Evolutionary conservation across 345 rosid species (phyloP), one percentile per base, ranked within the genome.

Genomic region (Eucalyptus curtisii): DNA sequence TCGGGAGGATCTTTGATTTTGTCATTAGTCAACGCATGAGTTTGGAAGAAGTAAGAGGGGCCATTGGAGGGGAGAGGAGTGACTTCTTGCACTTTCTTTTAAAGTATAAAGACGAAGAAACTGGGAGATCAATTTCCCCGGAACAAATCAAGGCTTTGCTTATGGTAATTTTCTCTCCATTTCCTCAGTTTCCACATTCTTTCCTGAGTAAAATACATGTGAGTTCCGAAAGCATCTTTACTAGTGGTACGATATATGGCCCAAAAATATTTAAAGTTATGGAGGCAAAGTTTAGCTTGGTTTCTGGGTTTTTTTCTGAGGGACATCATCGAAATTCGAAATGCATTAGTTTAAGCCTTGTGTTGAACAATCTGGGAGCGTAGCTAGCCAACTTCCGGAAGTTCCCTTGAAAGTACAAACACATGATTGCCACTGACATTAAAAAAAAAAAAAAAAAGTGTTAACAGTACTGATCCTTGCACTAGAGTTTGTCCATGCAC

Each of bases 101-200:
- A 52, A 86, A 92, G 22, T 89, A 90, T 17, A 88, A 91, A 88
- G 90, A 90, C 5, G 92, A 92, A 6, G 93, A 92, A 4, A 88
- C 86, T 68, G 90, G 86, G 16, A 68, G 3, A 66, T 50, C 86
- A 25, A 86, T 89, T 24, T 49, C 85, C 31, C 27, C n/a, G 31
- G 86, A 86, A 15, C 86, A 89, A 71, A 68, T 86, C 52, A 86
- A 86, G 88, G 90, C 88, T 53, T 79, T 89, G 59, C 86, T 89
- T 33, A 89, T 86, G 88, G 90, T 71, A 89, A 57, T 31, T 45
- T 30, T 86, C 53, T 49, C 44, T 37, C 44, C 61, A 52, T 55
- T 40, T 12, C 71, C 61, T 86, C 61, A 1, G 49, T 33, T 50
- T 50, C 37, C 33, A 16, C 49, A 3, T 40, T 40, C 30, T 81